Conservation (phyloP, 2,329 filamentous ascomycete genomes). For the Basipetospora chlamydospora region DNA sequence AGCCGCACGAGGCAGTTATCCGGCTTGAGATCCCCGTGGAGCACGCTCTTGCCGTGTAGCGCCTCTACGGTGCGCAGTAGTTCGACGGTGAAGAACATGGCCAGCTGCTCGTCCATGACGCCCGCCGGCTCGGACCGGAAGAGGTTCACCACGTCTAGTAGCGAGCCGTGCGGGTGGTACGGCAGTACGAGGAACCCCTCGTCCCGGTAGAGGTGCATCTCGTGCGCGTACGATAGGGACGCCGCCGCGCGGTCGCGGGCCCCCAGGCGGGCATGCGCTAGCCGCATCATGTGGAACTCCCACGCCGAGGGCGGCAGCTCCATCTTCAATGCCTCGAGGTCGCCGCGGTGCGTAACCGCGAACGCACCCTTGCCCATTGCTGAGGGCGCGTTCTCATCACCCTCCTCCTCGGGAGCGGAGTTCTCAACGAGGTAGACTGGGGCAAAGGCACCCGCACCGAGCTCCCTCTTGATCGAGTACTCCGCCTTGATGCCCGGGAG, state of each 20-base stretch:
- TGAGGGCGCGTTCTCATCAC: constrained; percentile 28
- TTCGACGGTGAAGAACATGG: constrained; percentile 93
- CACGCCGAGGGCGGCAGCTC: constrained; percentile 77
- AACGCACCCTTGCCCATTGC: constrained; percentile 49
- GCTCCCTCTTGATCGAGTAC: constrained; percentile 70
- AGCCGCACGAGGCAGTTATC: constrained; percentile 91
- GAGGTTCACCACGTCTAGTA: constrained; percentile 88
- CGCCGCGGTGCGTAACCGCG: constrained; percentile 36
- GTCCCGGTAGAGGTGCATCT: constrained; percentile 81
- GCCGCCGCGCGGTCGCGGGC: constrained; percentile 55
- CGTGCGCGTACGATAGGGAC: constrained; percentile 70
- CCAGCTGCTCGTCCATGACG: constrained; percentile 77
- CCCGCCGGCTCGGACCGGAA: constrained; percentile 57
- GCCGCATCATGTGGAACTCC: constrained; percentile 94
- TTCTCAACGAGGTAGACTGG: constrained; percentile 87
- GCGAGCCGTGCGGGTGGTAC: constrained; percentile 75
- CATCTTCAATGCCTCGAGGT: constrained; percentile 83
- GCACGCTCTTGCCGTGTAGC: constrained; percentile 61
- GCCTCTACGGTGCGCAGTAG: constrained; percentile 80
- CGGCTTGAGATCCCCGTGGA: constrained; percentile 89
- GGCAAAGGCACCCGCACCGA: constrained; percentile 87
- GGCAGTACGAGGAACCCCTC: constrained; percentile 84
- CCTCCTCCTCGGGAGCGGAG: constrained; percentile 33
- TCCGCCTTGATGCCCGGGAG: constrained; percentile 50
- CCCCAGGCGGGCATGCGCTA: constrained; percentile 62